phyloP scores from a whole-genome alignment of 345 rosid genomes.

The Erodium maritimum region DNA sequence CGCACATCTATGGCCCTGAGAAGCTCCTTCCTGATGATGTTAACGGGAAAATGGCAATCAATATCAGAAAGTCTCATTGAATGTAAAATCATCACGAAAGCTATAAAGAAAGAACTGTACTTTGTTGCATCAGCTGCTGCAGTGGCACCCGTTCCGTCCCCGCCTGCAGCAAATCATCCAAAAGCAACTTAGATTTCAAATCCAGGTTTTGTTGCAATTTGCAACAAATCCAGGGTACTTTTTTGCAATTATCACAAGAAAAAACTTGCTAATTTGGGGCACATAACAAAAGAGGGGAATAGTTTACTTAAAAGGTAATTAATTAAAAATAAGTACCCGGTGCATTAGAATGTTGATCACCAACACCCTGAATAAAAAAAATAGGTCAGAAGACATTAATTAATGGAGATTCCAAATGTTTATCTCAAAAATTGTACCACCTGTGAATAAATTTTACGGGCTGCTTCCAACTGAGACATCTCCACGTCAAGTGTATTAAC shows the following conservation, averaged over 20 bases:
- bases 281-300: neutral
- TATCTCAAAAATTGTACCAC: slow-evolving; percentile 21
- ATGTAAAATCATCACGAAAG: neutral
- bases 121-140: slow-evolving; percentile 78
- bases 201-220: too few relatives aligned
- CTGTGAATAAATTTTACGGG: slow-evolving; percentile 74
- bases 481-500: slow-evolving; percentile 73
- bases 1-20: slow-evolving; percentile 92
- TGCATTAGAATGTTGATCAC: neutral
- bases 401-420: neutral
- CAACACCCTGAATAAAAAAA: neutral
- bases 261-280: neutral
- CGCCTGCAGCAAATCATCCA: slow-evolving; percentile 34
- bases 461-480: slow-evolving; percentile 95
- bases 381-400: neutral
- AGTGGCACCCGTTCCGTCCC: slow-evolving; percentile 35
- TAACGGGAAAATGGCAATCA: neutral
- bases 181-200: slow-evolving; percentile 1
- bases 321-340: neutral
- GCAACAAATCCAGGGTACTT: neutral
- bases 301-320: neutral
- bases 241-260: neutral
- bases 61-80: neutral
- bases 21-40: slow-evolving; percentile 71
- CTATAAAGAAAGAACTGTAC: slow-evolving; percentile 20